These are phyloP conservation scores for Pyrenochaeta sp. DNA, from an alignment of 2,329 filamentous ascomycete species.

Conservation along the genomic window DNA sequence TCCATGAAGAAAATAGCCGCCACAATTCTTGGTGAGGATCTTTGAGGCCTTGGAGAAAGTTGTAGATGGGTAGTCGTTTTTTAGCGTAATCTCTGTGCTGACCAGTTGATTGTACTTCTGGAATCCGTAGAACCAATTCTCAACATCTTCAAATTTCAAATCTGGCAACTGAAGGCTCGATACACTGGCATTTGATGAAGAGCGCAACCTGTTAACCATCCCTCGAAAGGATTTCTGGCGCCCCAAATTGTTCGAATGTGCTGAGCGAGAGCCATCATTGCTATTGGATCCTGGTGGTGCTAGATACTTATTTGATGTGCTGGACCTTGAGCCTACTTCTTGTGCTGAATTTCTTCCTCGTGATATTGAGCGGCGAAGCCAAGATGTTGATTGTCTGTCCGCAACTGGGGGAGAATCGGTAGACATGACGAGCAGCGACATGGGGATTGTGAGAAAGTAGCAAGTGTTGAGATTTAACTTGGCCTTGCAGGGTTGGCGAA, in stretches of 20 bases:
- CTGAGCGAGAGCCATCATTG: conserved; percentile 37
- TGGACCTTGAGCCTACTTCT: conserved; percentile 23
- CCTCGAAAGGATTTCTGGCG: conserved; percentile 29
- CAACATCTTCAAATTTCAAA: conserved; percentile 33
- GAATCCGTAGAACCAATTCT: conserved; percentile 43
- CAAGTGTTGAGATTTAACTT: background rate
- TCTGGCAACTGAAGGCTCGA: conserved; percentile 26
- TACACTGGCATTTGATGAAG: conserved; percentile 34
- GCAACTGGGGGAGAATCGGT: conserved; percentile 27
- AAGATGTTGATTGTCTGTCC: conserved; percentile 32
- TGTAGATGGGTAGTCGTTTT: conserved; percentile 18
- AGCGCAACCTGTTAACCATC: conserved; percentile 38
- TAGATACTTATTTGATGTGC: conserved; percentile 21
- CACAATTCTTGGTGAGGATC: conserved; percentile 38
- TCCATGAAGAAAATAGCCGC: conserved; percentile 38
- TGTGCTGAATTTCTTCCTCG: conserved; percentile 19
- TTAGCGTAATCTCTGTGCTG: conserved; percentile 25
- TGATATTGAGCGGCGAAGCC: conserved; percentile 30
- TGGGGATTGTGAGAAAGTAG: conserved; percentile 7
- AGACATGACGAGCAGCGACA: conserved; percentile 40
- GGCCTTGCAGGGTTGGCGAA: background rate
- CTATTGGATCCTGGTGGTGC: conserved; percentile 34
- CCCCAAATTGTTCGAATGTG: conserved; percentile 28
- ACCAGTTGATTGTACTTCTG: conserved; percentile 42
- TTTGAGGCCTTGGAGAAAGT: conserved; percentile 34